Percentiles rank a stretch among this genome's conserved stretches.
Conservation (phyloP, 2,329 filamentous ascomycete genomes). For the Fusarium mangiferae region DNA sequence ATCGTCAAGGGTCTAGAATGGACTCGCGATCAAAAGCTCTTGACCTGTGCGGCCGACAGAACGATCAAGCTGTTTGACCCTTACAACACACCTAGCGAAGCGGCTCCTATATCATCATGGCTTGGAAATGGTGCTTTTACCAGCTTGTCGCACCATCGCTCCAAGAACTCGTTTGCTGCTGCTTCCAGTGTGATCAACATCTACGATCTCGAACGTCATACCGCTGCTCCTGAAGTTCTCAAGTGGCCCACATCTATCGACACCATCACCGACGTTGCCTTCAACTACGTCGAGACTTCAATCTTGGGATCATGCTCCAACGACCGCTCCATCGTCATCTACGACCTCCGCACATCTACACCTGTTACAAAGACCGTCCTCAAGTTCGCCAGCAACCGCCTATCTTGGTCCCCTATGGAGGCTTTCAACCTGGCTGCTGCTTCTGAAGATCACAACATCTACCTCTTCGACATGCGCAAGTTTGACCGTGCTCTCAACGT, state of each 20-base stretch:
- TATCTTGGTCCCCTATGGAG: conserved; percentile 97
- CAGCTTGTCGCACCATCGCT: conserved; percentile 83
- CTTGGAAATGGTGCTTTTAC: conserved; percentile 86
- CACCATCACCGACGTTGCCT: conserved; percentile 87
- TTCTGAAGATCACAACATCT: conserved; percentile 91
- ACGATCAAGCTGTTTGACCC: conserved; percentile 93
- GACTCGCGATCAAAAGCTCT: conserved; percentile 84
- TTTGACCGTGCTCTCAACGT: conserved; percentile 89
- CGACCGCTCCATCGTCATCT: conserved; percentile 88
- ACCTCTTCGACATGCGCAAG: conserved; percentile 92
- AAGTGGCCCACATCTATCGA: conserved; percentile 89
- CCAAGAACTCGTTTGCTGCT: conserved; percentile 80
- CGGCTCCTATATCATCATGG: conserved; percentile 84
- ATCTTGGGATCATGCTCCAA: conserved; percentile 86
- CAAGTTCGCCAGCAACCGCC: conserved; percentile 82
- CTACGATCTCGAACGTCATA: conserved; percentile 86
- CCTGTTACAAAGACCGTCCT: conserved; percentile 85
- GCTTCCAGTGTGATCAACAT: conserved; percentile 83
- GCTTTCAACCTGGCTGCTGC: conserved; percentile 94
- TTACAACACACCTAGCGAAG: conserved; percentile 75
- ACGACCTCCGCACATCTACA: conserved; percentile 88
- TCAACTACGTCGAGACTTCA: conserved; percentile 95
- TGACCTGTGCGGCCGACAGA: conserved; percentile 88
- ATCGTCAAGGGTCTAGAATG: conserved; percentile 92
- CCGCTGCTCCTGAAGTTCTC: conserved; percentile 82